Base-by-base conservation (phyloP, 495 filamentous ascomycete genomes). In the Glarea lozoyensis region DNA sequence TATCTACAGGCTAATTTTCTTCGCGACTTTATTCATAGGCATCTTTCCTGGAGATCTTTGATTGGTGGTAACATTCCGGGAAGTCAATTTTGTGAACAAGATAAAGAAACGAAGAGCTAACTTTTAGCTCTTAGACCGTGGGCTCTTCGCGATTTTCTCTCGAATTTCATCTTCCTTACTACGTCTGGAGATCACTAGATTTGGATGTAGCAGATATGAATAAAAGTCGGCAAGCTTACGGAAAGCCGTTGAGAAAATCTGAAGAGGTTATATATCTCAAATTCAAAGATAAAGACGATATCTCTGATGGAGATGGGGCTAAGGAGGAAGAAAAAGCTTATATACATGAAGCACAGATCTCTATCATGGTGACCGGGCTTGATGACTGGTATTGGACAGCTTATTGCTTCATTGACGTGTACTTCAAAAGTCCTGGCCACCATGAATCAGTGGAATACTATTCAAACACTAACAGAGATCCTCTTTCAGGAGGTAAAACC, bases 131-230 rank as follows among this genome's bases (percentile, higher is more conserved):
- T 6, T 30, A 9, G 2, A 30, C 36, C 4, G 23, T 21, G 9
- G 36, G 36, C 4, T 39, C 10, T 9, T 22, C 12, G 4, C 11
- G 27, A 12, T 42, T 42, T 34, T 13, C 27, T 33, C 20, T 42
- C 10, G 40, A 42, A 31, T 42, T 42, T 20, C 40, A 42, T 13
- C 17, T 42, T 2, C 40, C 40, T 10, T 42, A 33, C 10, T 42
- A 42, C 15, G 40, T 30, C 23, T 42, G 40, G 40, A 13, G 27
- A 9, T 10, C n/a, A 16, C 21, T 33, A 17, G 4, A 2, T 3
- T 33, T 16, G 2, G 34, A 20, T 7, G 30, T 34, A 5, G 17
- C 13, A 10, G 40, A 42, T 9, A 3, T 10, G 4, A 13, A 30
- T 11, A 29, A 41, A 23, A n/a, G n/a, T n/a, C n/a, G n/a, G n/a